These are phyloP conservation scores for Henckelia pumila DNA, from an alignment of 257 asterid genomes.

Conservation along the genomic window DNA sequence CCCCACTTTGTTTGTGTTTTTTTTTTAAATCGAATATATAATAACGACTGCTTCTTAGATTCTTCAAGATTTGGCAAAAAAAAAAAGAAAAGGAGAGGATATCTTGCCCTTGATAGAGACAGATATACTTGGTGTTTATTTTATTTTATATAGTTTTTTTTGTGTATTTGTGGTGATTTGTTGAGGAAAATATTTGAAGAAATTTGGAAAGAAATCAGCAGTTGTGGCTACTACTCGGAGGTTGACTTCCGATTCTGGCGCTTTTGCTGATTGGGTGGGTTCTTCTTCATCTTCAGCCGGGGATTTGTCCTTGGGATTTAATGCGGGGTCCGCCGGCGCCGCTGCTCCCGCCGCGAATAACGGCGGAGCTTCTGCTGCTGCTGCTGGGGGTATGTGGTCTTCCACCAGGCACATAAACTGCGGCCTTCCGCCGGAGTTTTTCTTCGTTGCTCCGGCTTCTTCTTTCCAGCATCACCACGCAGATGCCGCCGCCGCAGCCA, in stretches of 20 bases:
- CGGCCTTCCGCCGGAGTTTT: slow-evolving; percentile 58
- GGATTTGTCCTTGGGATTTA: slow-evolving; percentile 70
- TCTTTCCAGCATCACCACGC: slow-evolving; percentile 42
- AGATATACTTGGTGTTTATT: slow-evolving; percentile 7
- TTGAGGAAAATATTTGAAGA: background rate
- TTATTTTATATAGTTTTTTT: too few species aligned
- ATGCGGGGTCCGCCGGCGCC: slow-evolving; percentile 50
- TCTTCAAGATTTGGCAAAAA: slow-evolving; percentile 23
- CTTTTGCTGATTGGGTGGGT: slow-evolving; percentile 71
- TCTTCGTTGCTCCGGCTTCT: slow-evolving; percentile 67
- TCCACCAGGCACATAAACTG: slow-evolving; percentile 55
- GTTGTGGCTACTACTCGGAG: slow-evolving; percentile 74
- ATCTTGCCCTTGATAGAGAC: slow-evolving; percentile 25
- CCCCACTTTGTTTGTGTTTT: slow-evolving; percentile 57
- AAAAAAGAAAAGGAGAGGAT: background rate
- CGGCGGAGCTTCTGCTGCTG: slow-evolving; percentile 21
- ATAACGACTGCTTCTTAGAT: slow-evolving; percentile 19
- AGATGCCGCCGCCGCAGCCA: slow-evolving; percentile 23
- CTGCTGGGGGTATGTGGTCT: slow-evolving; percentile 57
- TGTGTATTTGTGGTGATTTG: background rate
- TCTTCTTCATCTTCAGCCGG: slow-evolving; percentile 56
- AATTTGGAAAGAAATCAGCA: slow-evolving; percentile 28
- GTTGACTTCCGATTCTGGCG: slow-evolving; percentile 53
- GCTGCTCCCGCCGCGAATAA: slow-evolving; percentile 19
- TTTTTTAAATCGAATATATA: background rate